Evolutionary conservation across 129 eudicot genomes (phyloP), one percentile per base, ranked within the genome.

Genomic region (Logfia minima): DNA sequence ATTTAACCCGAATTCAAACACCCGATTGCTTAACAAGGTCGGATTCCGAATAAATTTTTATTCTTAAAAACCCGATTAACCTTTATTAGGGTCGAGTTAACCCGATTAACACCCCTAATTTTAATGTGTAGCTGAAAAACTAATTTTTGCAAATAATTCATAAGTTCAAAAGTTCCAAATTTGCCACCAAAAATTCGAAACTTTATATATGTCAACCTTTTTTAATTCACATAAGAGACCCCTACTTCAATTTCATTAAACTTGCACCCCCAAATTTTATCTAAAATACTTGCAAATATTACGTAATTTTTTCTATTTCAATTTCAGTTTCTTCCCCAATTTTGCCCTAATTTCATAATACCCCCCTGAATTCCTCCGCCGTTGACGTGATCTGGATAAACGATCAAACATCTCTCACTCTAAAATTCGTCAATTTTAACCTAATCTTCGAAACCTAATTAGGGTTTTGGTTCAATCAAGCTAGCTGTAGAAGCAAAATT

Each of bases 341-440:
- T 79, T 80, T 80, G 80, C 84, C 84, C 90, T 74, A 80, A 76
- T 74, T 80, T 67, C 77, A 64, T 74, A 80, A 56, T 62, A 64
- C 78, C 80, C 75, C 82, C 78, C 62, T 75, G 35, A 19, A 83
- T 72, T 80, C 73, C 79, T 43, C 62, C 71, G 61, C 67, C 75
- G 6, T 62, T 41, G 79, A 62, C 79, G 58, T 70, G 61, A 74
- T 53, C 71, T 28, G 79, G 26, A 63, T 18, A 43, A 41, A 48
- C 70, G 45, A 18, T 66, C 45, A 28, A 62, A 53, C 8, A 37
- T 74, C 37, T 74, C 37, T 74, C 58, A 60, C 69, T 74, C 69
- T 39, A 74, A 9, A 60, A 39, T 39, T 74, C 59, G 41, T n/a
- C 39, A 43, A 74, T 74, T 19, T 22, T 11, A 35, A 41, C 53